Conservation (phyloP, 2,329 filamentous ascomycete genomes). For the Microsporum canis region DNA sequence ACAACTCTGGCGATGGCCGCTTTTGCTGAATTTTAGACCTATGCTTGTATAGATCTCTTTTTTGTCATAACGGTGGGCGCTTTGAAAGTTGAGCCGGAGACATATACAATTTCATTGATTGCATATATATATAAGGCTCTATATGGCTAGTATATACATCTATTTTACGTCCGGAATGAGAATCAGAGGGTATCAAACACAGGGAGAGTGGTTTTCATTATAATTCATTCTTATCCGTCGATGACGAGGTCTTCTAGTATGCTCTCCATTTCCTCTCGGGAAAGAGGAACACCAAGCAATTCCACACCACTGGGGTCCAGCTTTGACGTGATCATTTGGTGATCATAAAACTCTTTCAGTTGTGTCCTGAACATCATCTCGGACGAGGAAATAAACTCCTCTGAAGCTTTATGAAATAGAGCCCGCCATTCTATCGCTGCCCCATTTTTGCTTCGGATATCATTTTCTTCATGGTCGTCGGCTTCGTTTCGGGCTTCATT, state of each 20-base stretch:
- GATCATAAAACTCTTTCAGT: conserved; percentile 95
- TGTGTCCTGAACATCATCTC: conserved; percentile 92
- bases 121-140: background rate
- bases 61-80: background rate
- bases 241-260: conserved; percentile 65
- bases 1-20: conserved; percentile 36
- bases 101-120: background rate
- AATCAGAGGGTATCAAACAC: background rate
- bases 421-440: conserved; percentile 77
- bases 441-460: conserved; percentile 21
- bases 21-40: conserved; percentile 32
- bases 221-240: conserved; percentile 17
- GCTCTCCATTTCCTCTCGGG: conserved; percentile 75
- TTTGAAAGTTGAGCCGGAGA: background rate
- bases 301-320: conserved; percentile 81
- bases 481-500: conserved; percentile 36
- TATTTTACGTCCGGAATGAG: background rate
- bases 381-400: conserved; percentile 93
- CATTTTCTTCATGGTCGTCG: conserved; percentile 22
- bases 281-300: conserved; percentile 71
- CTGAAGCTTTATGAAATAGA: conserved; percentile 87
- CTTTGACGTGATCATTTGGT: conserved; percentile 87
- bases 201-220: background rate
- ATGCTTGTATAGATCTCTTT: background rate
- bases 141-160: background rate